Evolutionary conservation across 2,329 filamentous ascomycete species (phyloP), one percentile per base, ranked within the genome.

Genomic region (Fusarium compactum): DNA sequence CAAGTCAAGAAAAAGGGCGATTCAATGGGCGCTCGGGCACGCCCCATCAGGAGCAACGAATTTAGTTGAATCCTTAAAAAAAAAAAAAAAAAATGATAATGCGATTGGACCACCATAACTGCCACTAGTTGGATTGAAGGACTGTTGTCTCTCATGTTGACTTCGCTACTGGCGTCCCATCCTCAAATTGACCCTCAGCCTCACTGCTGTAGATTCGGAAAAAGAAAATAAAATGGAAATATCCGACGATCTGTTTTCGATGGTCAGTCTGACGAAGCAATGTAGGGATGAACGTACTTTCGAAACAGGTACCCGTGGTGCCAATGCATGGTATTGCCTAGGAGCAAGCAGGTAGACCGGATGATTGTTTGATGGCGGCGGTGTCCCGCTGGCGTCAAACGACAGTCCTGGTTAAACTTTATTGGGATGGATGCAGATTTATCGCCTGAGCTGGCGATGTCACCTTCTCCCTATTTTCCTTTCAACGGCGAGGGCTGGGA

Each of bases 361-460:
- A 56, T 46, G 50, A 34, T 44, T 55, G 38, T 22, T 53, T 16
- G 48, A 59, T 50, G 51, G 66, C 69, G 61, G 71, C 69, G 50
- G 38, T 53, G 70, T 61, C 56, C 60, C 52, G 52, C 69, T 64
- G 61, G 71, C 61, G 70, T 72, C 63, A 61, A 53, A 27, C 9
- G 9, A 51, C 65, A 62, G 63, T 46, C 58, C 56, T 62, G 66
- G 55, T 59, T 55, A 54, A 74, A 71, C 69, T 58, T 73, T 55
- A 60, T 62, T 65, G 48, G 57, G 62, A 65, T 72, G 58, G 40
- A 70, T 65, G 32, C 16, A 58, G 50, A 52, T 73, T 70, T 56
- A 46, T 71, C 62, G 52, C 65, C 66, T 63, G 56, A 65, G 63
- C 27, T 55, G 50, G 32, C 54, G 45, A 70, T 70, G 50, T 55